phyloP scores from a whole-genome alignment of 31 red algal genomes.

The Bonnemaisonia californica region DNA sequence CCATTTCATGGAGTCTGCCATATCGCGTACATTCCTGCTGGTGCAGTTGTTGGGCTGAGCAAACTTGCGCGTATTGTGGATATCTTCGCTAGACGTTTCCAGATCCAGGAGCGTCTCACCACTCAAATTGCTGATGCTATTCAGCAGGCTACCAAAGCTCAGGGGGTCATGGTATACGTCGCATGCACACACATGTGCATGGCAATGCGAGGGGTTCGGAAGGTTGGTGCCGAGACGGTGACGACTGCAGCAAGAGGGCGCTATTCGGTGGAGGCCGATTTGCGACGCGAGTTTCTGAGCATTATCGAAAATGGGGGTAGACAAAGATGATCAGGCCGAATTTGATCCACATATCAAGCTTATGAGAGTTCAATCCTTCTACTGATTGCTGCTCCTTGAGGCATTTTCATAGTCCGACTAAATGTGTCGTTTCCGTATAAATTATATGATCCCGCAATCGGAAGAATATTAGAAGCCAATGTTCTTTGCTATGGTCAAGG shows the following conservation, averaged over 20 bases:
- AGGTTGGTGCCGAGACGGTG: conserved; percentile 58
- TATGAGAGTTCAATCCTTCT: no score
- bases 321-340: background rate
- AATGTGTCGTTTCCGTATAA: no score
- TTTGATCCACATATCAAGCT: no score
- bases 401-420: no score
- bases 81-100: conserved; percentile 82
- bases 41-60: conserved; percentile 85
- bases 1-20: conserved; percentile 80
- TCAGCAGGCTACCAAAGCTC: conserved; percentile 46
- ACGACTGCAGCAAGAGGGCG: conserved; percentile 70
- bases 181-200: conserved; percentile 93
- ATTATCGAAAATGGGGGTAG: background rate
- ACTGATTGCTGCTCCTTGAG: no score
- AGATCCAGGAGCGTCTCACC: conserved; percentile 97
- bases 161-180: conserved; percentile 81
- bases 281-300: conserved; percentile 67
- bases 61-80: conserved; percentile 93
- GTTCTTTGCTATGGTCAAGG: no score
- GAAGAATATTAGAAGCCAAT: no score
- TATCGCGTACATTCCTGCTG: conserved; percentile 91
- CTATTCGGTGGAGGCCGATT: conserved; percentile 45
- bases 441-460: no score
- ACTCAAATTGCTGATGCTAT: conserved; percentile 91
- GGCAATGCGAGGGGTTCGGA: conserved; percentile 92